Base-by-base conservation (phyloP, 148 eudicot species). In the Vaccinium macrocarpon region DNA sequence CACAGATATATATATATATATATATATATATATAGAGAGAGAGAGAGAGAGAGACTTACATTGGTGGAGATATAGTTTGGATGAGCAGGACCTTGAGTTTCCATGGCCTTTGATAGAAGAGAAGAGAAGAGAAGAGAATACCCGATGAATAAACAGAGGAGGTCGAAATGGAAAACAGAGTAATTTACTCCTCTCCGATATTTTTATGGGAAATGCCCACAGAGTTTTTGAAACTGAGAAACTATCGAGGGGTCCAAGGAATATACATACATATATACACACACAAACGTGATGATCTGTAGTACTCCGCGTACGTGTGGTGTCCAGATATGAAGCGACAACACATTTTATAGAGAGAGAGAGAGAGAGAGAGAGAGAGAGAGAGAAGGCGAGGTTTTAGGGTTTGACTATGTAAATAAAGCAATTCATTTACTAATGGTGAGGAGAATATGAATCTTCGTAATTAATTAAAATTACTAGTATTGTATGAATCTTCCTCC, bases 81-180 rank as follows among this genome's bases (percentile, higher is more conserved):
- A 49, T 76, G 0, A 49, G 56, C 6, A 10, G 56, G 79, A n/a
- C 25, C 56, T 14, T 76, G 56, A 76, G 79, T 48, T 49, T 19
- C 79, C 79, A 76, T 76, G 79, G 79, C 79, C 49, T 49, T 70
- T 29, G 18, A 66, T n/a, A 48, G n/a, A 14, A 49, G 6, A 76
- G 79, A n/a, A 49, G 23, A 48, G n/a, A 14, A 49, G 6, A 76
- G 79, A n/a, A 49, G 23, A 42, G 23, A 16, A 42, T 2, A 8
- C 35, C 27, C n/a, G n/a, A 46, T 7, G 46, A 7, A 9, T 56
- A 38, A 75, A 42, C 53, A 46, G 78, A 21, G 76, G 76, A 72
- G 16, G n/a, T 35, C 49, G 76, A 74, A n/a, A 21, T 14, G 49
- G 7, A 74, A 48, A 19, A 19, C 77, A 73, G 51, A 35, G 35